Evolutionary conservation across 75 land plant species (phyloP), one percentile per base, ranked within the genome.

Genomic region (Sequoia sempervirens): DNA sequence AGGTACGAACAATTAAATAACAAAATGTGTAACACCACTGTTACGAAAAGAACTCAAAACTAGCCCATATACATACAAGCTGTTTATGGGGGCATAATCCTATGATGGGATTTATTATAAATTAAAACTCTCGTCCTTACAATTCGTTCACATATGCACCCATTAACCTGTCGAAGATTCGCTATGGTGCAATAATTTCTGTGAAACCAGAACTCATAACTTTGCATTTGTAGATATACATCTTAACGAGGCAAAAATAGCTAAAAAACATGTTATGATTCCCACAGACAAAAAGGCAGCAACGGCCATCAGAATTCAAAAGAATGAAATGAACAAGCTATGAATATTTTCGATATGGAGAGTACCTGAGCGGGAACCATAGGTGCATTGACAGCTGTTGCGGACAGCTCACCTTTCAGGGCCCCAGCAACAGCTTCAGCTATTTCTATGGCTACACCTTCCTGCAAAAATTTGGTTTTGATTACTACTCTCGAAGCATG

Each of bases 391-490:
- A 93, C 95, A n/a, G 95, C 95, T 85, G 95, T 93, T 23, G 94
- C 88, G 30, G 95, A 84, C 83, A 93, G 95, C 82, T 93, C 95
- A 28, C 95, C 95, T 75, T 86, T 85, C 86, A 93, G 69, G 52
- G 95, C 95, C 28, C 95, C 95, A 86, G 89, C 92, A 69, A 93
- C 95, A 83, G 94, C 95, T 74, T 93, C 95, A 70, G 95, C 95
- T 34, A 93, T 92, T 85, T 93, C 95, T 81, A 93, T 89, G 11
- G 94, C 95, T 1, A 93, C 95, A 50, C 94, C 95, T 89, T 93
- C 95, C 93, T 93, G 83, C 13, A 83, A 12, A 84, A 32, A 80
- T 18, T 45, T 45, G 32, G n/a, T 15, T 83, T 83, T 38, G 50
- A 82, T 43, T 64, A 74, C 0, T 28, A 53, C 2, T 79, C 11